phyloP scores from a whole-genome alignment of 495 filamentous ascomycete genomes.

The Penicillium tannophilum region DNA sequence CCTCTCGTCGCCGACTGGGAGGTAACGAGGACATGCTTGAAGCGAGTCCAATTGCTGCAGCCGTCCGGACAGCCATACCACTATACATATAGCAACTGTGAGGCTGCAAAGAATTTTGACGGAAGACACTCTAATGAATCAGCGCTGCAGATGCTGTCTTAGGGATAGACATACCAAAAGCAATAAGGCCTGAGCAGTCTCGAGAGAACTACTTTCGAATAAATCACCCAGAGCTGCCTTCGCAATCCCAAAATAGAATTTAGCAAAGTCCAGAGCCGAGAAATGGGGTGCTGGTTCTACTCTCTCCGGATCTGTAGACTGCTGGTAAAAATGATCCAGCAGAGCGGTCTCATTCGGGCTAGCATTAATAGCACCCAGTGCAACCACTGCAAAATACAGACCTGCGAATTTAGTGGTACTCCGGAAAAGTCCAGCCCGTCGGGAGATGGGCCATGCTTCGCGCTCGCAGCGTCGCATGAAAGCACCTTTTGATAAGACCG shows the following conservation, averaged over 20 bases:
- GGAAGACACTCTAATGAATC: slow-evolving; percentile 18
- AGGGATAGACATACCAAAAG: slow-evolving; percentile 20
- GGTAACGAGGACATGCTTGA: slow-evolving; percentile 29
- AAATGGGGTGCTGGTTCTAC: not conserved
- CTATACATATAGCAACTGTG: slow-evolving; percentile 25
- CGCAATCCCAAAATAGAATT: slow-evolving; percentile 28
- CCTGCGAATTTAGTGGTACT: slow-evolving; percentile 23
- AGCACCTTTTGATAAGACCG: slow-evolving; percentile 22
- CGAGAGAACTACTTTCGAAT: slow-evolving; percentile 30
- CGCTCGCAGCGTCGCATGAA: slow-evolving; percentile 29
- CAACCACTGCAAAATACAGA: slow-evolving; percentile 30
- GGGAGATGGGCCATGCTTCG: slow-evolving; percentile 21
- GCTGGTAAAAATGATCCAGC: slow-evolving; percentile 27
- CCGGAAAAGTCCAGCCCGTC: slow-evolving; percentile 15
- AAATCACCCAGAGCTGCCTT: slow-evolving; percentile 26
- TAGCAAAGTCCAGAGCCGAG: slow-evolving; percentile 28
- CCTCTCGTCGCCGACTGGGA: slow-evolving; percentile 20
- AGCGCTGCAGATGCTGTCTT: not conserved
- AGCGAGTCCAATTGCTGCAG: slow-evolving; percentile 28
- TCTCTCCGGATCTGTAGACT: slow-evolving; percentile 6
- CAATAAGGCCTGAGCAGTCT: slow-evolving; percentile 29
- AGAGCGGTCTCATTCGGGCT: slow-evolving; percentile 21
- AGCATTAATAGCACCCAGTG: slow-evolving; percentile 25
- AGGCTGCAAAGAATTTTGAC: slow-evolving; percentile 28
- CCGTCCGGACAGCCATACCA: slow-evolving; percentile 31